Conservation (phyloP, 257 asterid species). For the Solanum dulcamara region DNA sequence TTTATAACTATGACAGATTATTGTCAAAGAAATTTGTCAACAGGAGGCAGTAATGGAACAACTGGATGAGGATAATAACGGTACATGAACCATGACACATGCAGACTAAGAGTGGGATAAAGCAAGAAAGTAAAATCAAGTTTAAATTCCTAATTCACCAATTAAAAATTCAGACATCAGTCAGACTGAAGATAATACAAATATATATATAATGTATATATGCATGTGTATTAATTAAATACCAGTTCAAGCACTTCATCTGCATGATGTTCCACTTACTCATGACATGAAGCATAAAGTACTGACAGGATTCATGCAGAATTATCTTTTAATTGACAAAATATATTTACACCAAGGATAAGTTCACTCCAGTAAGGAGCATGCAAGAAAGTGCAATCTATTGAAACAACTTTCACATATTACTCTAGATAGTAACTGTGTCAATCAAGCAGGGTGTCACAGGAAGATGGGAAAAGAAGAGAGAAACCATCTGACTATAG, state of each 20-base stretch:
- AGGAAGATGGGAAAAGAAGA: neutral
- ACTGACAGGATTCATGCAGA: neutral
- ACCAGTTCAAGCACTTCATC: neutral
- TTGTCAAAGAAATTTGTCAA: neutral
- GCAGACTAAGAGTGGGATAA: neutral
- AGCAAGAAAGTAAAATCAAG: neutral
- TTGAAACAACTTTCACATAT: neutral
- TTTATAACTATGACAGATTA: neutral
- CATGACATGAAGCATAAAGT: neutral
- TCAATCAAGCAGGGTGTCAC: neutral
- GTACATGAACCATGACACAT: neutral
- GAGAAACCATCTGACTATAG: neutral
- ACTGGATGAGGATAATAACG: neutral
- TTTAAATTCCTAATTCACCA: neutral
- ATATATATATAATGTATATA: neutral
- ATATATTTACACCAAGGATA: neutral
- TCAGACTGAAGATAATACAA: neutral
- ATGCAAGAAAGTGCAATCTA: neutral
- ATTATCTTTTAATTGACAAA: neutral
- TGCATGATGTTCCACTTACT: neutral
- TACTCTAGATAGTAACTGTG: neutral
- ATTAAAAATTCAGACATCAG: neutral
- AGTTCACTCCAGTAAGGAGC: neutral
- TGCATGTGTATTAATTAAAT: neutral
- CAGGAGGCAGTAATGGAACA: neutral